phyloP scores from a whole-genome alignment of 106 monocot genomes.

The Platanthera zijinensis region DNA sequence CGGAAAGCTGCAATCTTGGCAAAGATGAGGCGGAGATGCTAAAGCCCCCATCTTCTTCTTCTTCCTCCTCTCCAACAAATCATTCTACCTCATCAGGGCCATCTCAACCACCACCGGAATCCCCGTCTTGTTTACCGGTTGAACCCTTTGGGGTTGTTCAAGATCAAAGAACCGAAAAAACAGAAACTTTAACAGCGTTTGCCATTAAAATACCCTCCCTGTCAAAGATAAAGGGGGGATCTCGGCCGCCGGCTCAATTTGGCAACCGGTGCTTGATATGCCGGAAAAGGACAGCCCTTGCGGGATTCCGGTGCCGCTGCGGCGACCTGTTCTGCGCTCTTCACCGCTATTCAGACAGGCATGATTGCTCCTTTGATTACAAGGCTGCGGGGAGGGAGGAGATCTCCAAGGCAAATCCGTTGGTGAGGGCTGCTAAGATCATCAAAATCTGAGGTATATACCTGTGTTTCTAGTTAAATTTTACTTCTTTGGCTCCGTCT shows the following conservation, averaged over 20 bases:
- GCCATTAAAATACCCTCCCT: not conserved
- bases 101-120: not conserved
- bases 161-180: not conserved
- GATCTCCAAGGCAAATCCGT: slow-evolving; percentile 53
- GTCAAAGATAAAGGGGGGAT: not conserved
- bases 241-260: not conserved
- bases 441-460: slow-evolving; percentile 34
- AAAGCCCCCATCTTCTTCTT: slow-evolving; percentile 17
- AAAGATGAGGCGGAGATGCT: slow-evolving; percentile 55
- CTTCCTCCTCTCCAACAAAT: not conserved
- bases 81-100: not conserved
- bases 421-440: slow-evolving; percentile 41
- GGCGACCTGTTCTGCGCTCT: slow-evolving; percentile 45
- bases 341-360: slow-evolving; percentile 40
- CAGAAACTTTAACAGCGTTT: not conserved
- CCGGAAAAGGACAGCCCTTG: slow-evolving; percentile 30
- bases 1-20: slow-evolving; percentile 51
- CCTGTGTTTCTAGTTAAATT: not conserved
- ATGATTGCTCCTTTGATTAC: slow-evolving; percentile 59
- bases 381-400: slow-evolving; percentile 47
- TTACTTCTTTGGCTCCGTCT: too few species aligned
- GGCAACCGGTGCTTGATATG: slow-evolving; percentile 37
- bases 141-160: not conserved
- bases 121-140: not conserved
- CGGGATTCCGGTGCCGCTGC: slow-evolving; percentile 41